Base-by-base conservation (phyloP, 2,329 filamentous ascomycete genomes). In the Arthrobotrys pseudoclavata region DNA sequence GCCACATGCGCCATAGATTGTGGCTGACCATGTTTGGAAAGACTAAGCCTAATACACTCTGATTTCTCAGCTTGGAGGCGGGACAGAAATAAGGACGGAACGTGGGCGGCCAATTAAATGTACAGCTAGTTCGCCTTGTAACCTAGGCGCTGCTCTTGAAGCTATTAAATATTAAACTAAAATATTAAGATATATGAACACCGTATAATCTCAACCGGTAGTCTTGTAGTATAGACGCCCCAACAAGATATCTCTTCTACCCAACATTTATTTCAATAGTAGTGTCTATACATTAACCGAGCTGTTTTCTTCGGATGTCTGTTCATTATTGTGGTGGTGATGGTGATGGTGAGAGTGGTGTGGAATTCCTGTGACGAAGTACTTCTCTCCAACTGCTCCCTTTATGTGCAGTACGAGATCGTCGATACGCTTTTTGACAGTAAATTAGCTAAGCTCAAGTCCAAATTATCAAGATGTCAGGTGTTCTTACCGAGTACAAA, bases 391-490 rank as follows among this genome's bases (percentile, higher is more conserved):
- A 12, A 77, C 74, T 13, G 74, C 74, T 15, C 61, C 67, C 31
- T 77, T 77, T 9, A 77, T 40, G 22, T 53, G 66, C 29, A 77
- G 71, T n/a, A 77, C 74, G 6, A 77, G 67, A 24, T 77, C 74
- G n/a, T 77, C 74, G 20, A 77, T 71, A n/a, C 74, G 74, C 74
- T 77, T 15, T 24, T 60, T 22, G n/a, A 12, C 15, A n/a, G 34
- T 1, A 34, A 31, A 20, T 67, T 55, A 67, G 66, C 24, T 1
- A 18, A 22, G 24, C 15, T 45, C 13, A 22, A 3, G n/a, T 20
- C 13, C 2, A 26, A 22, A 34, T 12, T 24, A 48, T 50, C 3
- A 5, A 48, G 13, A 13, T 10, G 22, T 18, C 12, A 10, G 29
- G 3, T 15, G 22, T 37, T n/a, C 67, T 71, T 70, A 77, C 74